These are phyloP conservation scores for Polymyxa betae DNA, from an alignment of 208 protist genomes.

Conservation along the genomic window DNA sequence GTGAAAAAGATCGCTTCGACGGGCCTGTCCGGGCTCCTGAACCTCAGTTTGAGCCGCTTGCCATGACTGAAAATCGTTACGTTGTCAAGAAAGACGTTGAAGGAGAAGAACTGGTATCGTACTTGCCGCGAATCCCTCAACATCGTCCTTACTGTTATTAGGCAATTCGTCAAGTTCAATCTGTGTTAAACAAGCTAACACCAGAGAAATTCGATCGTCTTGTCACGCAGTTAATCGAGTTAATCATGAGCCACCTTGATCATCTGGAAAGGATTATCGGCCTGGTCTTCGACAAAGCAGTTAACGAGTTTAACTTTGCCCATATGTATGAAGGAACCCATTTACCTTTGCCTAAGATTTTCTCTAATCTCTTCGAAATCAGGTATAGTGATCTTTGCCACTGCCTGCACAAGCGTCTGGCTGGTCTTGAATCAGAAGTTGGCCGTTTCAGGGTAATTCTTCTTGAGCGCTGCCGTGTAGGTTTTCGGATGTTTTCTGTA, in stretches of 20 bases:
- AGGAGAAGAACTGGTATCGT: background rate
- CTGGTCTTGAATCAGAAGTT: background rate
- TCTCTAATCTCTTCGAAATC: background rate
- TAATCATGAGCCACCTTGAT: constrained; percentile 5
- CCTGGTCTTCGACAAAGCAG: constrained; percentile 45
- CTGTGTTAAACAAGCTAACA: constrained; percentile 26
- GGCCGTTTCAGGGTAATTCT: constrained; percentile 7
- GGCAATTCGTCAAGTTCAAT: constrained; percentile 22
- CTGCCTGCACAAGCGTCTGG: background rate
- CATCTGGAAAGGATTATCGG: constrained; percentile 43
- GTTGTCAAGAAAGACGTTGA: constrained; percentile 42
- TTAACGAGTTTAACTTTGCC: constrained; percentile 34
- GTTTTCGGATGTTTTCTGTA: background rate
- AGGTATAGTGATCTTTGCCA: constrained; percentile 19
- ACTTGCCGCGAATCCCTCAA: background rate
- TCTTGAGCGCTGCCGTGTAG: background rate
- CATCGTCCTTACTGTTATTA: background rate
- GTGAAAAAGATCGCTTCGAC: background rate
- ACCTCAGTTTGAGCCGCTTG: constrained; percentile 16
- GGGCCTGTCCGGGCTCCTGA: constrained; percentile 9
- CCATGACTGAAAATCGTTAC: constrained; percentile 6
- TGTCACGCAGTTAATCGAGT: constrained; percentile 7
- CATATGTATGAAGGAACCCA: background rate
- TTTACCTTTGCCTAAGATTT: background rate
- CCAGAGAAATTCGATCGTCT: constrained; percentile 25